A percentile compares a stretch with the other conserved stretches of the same genome.
These are phyloP conservation scores for Stropharia rugosoannulata DNA, from an alignment of 768 basidiomycete species.

Conservation along the genomic window DNA sequence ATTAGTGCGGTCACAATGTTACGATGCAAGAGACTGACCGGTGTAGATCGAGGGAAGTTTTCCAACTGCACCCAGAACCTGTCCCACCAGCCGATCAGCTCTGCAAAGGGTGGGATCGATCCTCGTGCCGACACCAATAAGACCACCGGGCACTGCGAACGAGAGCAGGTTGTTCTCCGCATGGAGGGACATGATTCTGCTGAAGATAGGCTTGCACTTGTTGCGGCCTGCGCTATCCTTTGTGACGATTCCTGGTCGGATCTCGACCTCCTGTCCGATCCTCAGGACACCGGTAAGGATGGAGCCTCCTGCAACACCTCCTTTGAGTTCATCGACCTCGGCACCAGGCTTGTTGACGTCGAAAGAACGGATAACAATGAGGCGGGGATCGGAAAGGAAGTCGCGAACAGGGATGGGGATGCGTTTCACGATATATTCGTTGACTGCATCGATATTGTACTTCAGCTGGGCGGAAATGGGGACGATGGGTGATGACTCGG, in stretches of 20 bases:
- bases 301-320: slow-evolving; percentile 96
- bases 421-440: slow-evolving; percentile 96
- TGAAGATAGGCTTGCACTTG: slow-evolving; percentile 92
- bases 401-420: slow-evolving; percentile 95
- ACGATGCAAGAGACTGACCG: slow-evolving; percentile 41
- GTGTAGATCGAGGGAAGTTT: slow-evolving; percentile 93
- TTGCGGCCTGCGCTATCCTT: slow-evolving; percentile 90
- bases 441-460: slow-evolving; percentile 99
- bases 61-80: slow-evolving; percentile 93
- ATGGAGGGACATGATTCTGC: slow-evolving; percentile 84
- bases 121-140: slow-evolving; percentile 97
- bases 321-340: slow-evolving; percentile 95
- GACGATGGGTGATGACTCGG: slow-evolving; percentile 95
- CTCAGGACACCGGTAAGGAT: slow-evolving; percentile 90
- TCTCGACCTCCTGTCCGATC: slow-evolving; percentile 93
- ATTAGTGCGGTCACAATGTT: not conserved
- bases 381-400: slow-evolving; percentile 86
- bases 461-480: slow-evolving; percentile 98
- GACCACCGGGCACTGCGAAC: slow-evolving; percentile 95
- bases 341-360: slow-evolving; percentile 99
- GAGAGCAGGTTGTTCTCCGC: slow-evolving; percentile 94
- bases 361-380: slow-evolving; percentile 99
- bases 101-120: slow-evolving; percentile 97
- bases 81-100: slow-evolving; percentile 95
- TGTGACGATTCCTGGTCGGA: slow-evolving; percentile 94